These are phyloP conservation scores for Ceratocystis eucalypticola DNA, from an alignment of 2,329 filamentous ascomycete genomes.

Conservation along the genomic window DNA sequence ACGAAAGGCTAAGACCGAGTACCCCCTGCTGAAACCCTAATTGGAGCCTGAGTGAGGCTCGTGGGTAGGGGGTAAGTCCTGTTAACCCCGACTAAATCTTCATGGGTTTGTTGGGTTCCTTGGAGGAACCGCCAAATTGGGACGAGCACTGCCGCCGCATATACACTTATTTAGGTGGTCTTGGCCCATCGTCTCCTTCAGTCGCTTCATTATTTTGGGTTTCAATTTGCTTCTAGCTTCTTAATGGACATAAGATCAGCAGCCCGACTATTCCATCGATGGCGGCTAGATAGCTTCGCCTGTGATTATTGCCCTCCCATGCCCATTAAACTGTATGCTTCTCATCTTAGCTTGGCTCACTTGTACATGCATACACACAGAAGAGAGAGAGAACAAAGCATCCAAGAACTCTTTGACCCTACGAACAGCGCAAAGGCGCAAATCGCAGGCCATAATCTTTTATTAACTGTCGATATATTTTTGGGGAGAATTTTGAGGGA, in stretches of 20 bases:
- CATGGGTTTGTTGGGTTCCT: too few species aligned
- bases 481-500: background rate
- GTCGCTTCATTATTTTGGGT: background rate
- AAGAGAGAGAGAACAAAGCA: background rate
- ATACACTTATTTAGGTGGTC: background rate
- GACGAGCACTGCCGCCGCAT: constrained; percentile 1
- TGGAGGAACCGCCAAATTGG: background rate
- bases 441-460: background rate
- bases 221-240: background rate
- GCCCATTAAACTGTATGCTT: too few species aligned
- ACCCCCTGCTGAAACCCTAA: background rate
- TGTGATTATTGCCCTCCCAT: too few species aligned
- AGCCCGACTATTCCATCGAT: too few species aligned
- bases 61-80: too few species aligned
- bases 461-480: background rate
- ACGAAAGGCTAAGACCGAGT: background rate
- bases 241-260: too few species aligned
- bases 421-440: background rate
- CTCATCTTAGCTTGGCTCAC: too few species aligned
- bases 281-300: too few species aligned
- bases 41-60: background rate
- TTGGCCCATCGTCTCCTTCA: background rate
- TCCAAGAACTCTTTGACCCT: background rate
- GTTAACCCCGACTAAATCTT: too few species aligned
- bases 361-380: background rate